Evolutionary conservation across 2,329 filamentous ascomycete species (phyloP).

Genomic region (Pseudopyricularia cyperi): DNA sequence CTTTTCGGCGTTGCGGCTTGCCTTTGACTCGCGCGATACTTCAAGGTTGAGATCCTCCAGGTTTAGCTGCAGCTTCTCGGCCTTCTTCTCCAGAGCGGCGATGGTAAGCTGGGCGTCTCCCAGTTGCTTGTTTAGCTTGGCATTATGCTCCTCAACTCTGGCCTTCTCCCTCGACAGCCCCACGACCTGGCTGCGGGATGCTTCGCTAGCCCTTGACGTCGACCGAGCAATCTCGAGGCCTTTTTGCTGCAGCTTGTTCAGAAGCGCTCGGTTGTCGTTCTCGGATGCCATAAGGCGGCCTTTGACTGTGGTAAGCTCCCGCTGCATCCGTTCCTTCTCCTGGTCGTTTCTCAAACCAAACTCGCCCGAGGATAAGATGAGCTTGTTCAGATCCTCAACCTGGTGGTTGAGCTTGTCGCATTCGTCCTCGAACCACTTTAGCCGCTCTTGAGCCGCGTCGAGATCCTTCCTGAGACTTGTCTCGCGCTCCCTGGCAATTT

Average conservation of each 20-base stretch:
- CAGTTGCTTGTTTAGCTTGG: slow-evolving; percentile 68
- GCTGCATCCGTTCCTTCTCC: slow-evolving; percentile 83
- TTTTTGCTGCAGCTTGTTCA: slow-evolving; percentile 97
- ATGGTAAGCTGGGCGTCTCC: slow-evolving; percentile 75
- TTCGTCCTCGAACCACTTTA: slow-evolving; percentile 70
- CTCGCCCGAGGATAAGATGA: slow-evolving; percentile 78
- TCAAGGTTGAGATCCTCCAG: slow-evolving; percentile 91
- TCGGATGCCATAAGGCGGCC: slow-evolving; percentile 83
- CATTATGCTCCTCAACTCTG: slow-evolving; percentile 70
- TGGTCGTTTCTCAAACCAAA: slow-evolving; percentile 87
- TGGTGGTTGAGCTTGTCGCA: slow-evolving; percentile 63
- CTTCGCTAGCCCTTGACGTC: slow-evolving; percentile 73
- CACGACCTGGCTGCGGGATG: slow-evolving; percentile 61
- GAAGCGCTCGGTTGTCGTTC: slow-evolving; percentile 86
- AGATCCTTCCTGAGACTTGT: slow-evolving; percentile 66
- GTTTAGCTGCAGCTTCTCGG: slow-evolving; percentile 79
- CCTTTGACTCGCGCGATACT: slow-evolving; percentile 78
- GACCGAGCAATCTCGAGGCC: slow-evolving; percentile 91
- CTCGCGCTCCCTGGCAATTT: slow-evolving; percentile 69
- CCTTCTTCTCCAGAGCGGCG: slow-evolving; percentile 80
- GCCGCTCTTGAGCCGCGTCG: slow-evolving; percentile 61
- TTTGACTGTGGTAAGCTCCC: slow-evolving; percentile 82
- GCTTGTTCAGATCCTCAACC: slow-evolving; percentile 73
- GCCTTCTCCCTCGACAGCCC: slow-evolving; percentile 73
- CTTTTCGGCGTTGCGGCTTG: slow-evolving; percentile 82